Evolutionary conservation across 306 rosid species (phyloP), one percentile per base, ranked within the genome.

Genomic region (Lathyrus aphaca): DNA sequence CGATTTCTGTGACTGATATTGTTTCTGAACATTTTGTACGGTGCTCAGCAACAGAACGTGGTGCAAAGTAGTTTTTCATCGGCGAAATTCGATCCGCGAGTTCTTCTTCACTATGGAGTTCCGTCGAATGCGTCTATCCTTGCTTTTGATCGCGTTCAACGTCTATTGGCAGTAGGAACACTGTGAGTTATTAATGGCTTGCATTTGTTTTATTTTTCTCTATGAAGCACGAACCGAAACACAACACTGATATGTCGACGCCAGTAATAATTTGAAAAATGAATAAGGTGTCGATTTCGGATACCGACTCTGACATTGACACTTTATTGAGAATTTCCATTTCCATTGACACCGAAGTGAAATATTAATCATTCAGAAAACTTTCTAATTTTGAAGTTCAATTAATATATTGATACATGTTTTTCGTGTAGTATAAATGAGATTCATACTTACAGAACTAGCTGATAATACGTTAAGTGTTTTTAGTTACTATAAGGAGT

Each of bases 71-170:
- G 79, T 74, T 50, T 74, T 69, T 69, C 70, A 21, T 18, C 77
- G 18, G 46, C 40, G 50, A 86, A 84, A 71, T 79, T 89, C 57
- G 75, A 86, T 74, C 89, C 88, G 18, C 85, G 83, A 10, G 78
- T 92, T 71, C 71, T 69, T 32, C 48, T 87, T 67, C 98, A 89
- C 88, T 84, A 83, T 46, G 98, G 98, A 74, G 77, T 92, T 72
- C 98, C 98, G n/a, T 72, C 88, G 10, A 74, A 84, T 30, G 88
- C 96, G 10, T 89, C 95, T 19, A 86, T 92, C 64, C 92, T 92
- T n/a, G 91, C 96, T 18, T 76, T 86, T 53, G 98, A 92, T 62
- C 83, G 68, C 30, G 74, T 81, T 8, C 98, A 92, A 55, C 75
- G 87, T 75, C 85, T 92, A 44, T 69, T 92, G 45, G 95, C 98